Base-by-base conservation (phyloP, 352 stramenopile species). In the Globisporangium camurandrum region DNA sequence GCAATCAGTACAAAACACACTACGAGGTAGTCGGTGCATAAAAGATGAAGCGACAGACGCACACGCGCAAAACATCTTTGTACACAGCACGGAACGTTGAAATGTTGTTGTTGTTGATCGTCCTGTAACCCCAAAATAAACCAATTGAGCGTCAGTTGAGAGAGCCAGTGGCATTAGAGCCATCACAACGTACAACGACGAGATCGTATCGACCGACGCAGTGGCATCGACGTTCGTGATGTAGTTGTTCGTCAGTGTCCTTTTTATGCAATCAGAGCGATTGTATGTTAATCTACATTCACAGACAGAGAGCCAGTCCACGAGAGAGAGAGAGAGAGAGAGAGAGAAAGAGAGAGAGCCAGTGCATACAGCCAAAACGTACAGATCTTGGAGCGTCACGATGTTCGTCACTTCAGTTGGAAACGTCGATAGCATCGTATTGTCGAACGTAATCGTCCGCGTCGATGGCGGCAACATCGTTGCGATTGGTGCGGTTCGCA, bases 71-170 rank as follows among this genome's bases (percentile, higher is more conserved):
- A 11, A 23, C 20, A 23, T 46, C 27, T 20, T 31, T 48, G 30
- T 48, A 54, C 7, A 48, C 38, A 6, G 49, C 49, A 39, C n/a
- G 22, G 27, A 54, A 54, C 10, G 19, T 34, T 16, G 28, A 46
- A 39, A 54, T 28, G 16, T 40, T 38, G 39, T 48, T 54, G 27
- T 22, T 24, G 17, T 49, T 22, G 5, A 38, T 12, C 14, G n/a
- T n/a, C 16, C 43, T 49, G 33, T 3, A n/a, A n/a, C n/a, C n/a
- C n/a, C n/a, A n/a, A n/a, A n/a, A n/a, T n/a, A n/a, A n/a, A n/a
- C n/a, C n/a, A n/a, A n/a, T n/a, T n/a, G n/a, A n/a, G n/a, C n/a
- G n/a, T n/a, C n/a, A n/a, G n/a, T n/a, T n/a, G n/a, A n/a, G n/a
- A n/a, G n/a, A n/a, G n/a, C n/a, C n/a, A n/a, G n/a, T n/a, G n/a